Conservation (phyloP, 495 filamentous ascomycete species). For the Xanthoparmelia taractica region DNA sequence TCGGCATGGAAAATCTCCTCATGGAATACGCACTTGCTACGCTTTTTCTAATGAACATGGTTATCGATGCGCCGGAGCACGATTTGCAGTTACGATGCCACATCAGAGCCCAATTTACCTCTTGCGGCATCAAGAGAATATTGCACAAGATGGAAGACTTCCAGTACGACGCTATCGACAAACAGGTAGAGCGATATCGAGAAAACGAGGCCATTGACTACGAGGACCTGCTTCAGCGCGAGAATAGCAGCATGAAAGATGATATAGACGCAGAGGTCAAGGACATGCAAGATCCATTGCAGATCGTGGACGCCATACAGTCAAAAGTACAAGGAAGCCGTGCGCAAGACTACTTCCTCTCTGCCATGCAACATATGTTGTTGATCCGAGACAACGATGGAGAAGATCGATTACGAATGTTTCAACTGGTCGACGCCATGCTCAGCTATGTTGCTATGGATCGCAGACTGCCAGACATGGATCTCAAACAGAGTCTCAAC, state of each 20-base stretch:
- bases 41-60: conserved; percentile 91
- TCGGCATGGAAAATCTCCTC: conserved; percentile 96
- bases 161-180: conserved; percentile 97
- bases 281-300: conserved; percentile 85
- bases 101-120: conserved; percentile 91
- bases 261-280: conserved; percentile 84
- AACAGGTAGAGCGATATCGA: conserved; percentile 90
- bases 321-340: conserved; percentile 74
- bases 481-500: conserved; percentile 92
- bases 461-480: conserved; percentile 87
- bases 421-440: conserved; percentile 96
- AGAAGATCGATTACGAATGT: conserved; percentile 90
- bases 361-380: conserved; percentile 88
- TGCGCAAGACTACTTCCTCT: conserved; percentile 91
- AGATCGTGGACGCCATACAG: conserved; percentile 92
- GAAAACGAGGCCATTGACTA: conserved; percentile 96
- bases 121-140: conserved; percentile 91
- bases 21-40: conserved; percentile 99
- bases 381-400: conserved; percentile 88
- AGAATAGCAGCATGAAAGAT: conserved; percentile 83
- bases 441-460: conserved; percentile 99
- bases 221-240: conserved; percentile 89
- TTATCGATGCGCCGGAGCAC: conserved; percentile 81
- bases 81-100: conserved; percentile 89
- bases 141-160: conserved; percentile 96